Conservation (phyloP, 257 asterid genomes). For the Nicotiana undulata region DNA sequence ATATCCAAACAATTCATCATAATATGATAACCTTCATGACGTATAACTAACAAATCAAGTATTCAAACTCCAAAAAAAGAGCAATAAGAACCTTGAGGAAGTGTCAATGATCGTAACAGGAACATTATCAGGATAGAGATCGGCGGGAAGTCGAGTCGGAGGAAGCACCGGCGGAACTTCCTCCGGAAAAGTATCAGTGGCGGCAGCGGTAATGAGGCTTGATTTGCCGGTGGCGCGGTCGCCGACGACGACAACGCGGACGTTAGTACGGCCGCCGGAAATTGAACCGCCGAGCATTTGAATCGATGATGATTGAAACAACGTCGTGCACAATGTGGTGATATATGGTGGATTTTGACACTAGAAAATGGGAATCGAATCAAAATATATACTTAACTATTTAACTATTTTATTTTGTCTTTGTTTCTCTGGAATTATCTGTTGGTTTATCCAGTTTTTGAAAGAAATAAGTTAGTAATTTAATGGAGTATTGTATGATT, state of each 20-base stretch:
- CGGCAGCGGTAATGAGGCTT: constrained; percentile 85
- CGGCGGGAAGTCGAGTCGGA: constrained; percentile 93
- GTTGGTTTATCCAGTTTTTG: background rate
- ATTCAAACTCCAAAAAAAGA: background rate
- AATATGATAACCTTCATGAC: background rate
- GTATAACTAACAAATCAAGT: background rate
- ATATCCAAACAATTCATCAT: background rate
- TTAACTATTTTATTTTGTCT: background rate
- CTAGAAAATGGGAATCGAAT: background rate
- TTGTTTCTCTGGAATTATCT: constrained; percentile 5
- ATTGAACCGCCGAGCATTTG: constrained; percentile 48
- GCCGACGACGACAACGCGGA: constrained; percentile 90
- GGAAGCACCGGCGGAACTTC: constrained; percentile 88
- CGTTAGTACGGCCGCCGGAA: constrained; percentile 54
- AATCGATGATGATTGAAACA: background rate
- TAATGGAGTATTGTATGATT: constrained; percentile 2
- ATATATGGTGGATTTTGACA: background rate
- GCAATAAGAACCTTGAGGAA: constrained; percentile 59
- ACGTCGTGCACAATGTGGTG: background rate
- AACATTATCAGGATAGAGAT: constrained; percentile 77
- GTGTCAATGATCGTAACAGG: constrained; percentile 83
- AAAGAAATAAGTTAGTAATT: background rate
- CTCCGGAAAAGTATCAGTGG: constrained; percentile 72
- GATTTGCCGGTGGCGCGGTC: constrained; percentile 95
- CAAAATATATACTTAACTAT: background rate